Conservation (phyloP, 192 early-diverging fungal genomes). For the Coemansia sp. region DNA sequence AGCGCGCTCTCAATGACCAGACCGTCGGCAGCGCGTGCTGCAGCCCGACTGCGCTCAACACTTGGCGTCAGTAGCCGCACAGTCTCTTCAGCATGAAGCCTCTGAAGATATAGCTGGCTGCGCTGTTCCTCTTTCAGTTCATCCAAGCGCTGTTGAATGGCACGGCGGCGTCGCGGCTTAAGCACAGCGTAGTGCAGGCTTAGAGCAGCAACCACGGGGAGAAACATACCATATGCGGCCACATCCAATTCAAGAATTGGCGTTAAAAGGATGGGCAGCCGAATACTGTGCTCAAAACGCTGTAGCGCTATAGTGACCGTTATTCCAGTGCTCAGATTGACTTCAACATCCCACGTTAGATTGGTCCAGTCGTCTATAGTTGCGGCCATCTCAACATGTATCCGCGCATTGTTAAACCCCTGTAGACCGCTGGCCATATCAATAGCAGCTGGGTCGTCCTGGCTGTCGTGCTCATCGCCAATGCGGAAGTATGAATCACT, state of each 20-base stretch:
- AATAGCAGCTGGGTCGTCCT: background rate
- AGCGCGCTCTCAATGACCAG: slow-evolving; percentile 82
- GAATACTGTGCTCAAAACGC: slow-evolving; percentile 68
- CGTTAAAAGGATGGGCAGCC: slow-evolving; percentile 66
- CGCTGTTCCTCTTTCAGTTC: slow-evolving; percentile 65
- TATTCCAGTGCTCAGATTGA: slow-evolving; percentile 63
- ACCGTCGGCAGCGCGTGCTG: slow-evolving; percentile 62
- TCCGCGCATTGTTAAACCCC: slow-evolving; percentile 15
- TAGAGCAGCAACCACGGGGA: slow-evolving; percentile 58
- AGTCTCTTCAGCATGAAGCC: slow-evolving; percentile 78
- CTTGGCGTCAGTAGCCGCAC: slow-evolving; percentile 67
- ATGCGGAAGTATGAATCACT: slow-evolving; percentile 1
- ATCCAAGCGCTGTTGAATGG: slow-evolving; percentile 48
- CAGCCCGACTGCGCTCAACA: slow-evolving; percentile 66
- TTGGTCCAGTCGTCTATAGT: slow-evolving; percentile 42
- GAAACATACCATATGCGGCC: slow-evolving; percentile 54
- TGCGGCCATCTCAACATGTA: slow-evolving; percentile 15
- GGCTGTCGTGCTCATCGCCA: background rate
- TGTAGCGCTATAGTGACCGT: slow-evolving; percentile 59
- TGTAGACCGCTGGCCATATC: background rate
- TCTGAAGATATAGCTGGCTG: slow-evolving; percentile 61
- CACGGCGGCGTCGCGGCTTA: slow-evolving; percentile 59
- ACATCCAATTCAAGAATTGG: slow-evolving; percentile 57
- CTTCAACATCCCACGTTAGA: slow-evolving; percentile 60
- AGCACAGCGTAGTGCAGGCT: slow-evolving; percentile 61